A percentile compares a stretch with the other conserved stretches of the same genome.
These are phyloP conservation scores for Peronosclerospora sorghi DNA, from an alignment of 352 stramenopile species.

Conservation along the genomic window DNA sequence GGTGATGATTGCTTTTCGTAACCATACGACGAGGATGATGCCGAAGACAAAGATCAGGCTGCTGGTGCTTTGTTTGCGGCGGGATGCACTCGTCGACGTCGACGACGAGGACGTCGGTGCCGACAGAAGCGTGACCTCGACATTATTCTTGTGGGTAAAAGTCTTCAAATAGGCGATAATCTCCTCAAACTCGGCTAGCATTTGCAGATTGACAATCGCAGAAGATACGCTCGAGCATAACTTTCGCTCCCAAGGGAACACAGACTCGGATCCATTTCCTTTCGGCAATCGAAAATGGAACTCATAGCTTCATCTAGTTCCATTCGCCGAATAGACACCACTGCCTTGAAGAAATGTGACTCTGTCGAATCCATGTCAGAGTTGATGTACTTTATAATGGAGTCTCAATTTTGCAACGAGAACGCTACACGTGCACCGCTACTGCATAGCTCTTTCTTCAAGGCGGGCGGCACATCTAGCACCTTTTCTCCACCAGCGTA, in stretches of 20 bases:
- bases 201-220: conserved; percentile 96
- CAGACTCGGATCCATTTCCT: conserved; percentile 94
- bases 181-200: conserved; percentile 94
- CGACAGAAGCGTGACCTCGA: conserved; percentile 60
- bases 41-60: conserved; percentile 70
- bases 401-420: conserved; percentile 75
- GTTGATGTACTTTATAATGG: conserved; percentile 80
- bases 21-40: conserved; percentile 58
- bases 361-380: conserved; percentile 83
- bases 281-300: conserved; percentile 89
- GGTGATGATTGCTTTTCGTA: conserved; percentile 57
- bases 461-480: conserved; percentile 63
- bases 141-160: conserved; percentile 76
- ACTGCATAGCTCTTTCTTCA: conserved; percentile 82
- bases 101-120: conserved; percentile 21
- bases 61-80: too few relatives aligned
- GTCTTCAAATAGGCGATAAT: too few relatives aligned
- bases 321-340: conserved; percentile 94
- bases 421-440: conserved; percentile 73
- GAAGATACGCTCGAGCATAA: conserved; percentile 94
- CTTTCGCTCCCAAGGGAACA: conserved; percentile 95
- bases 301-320: conserved; percentile 85
- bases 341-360: conserved; percentile 78
- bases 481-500: conserved; percentile 39
- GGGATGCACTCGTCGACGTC: conserved; percentile 52